phyloP scores from a whole-genome alignment of 2,329 filamentous ascomycete species.

The Colletotrichum sp. region DNA sequence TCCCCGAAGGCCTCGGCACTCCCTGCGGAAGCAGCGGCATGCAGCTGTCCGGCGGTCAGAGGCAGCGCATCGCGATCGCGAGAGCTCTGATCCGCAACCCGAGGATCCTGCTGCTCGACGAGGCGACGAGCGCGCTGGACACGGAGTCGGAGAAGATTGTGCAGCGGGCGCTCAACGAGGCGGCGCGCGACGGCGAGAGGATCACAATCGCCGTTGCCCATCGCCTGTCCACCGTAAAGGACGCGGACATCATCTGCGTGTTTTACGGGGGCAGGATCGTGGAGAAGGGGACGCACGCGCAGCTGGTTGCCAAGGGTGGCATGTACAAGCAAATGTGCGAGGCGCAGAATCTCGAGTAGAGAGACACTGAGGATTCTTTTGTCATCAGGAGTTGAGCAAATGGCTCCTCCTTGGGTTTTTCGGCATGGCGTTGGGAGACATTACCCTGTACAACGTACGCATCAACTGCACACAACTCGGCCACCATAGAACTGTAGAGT shows the following conservation, averaged over 20 bases:
- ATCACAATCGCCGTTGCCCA: conserved; percentile 72
- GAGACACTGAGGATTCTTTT: neutral
- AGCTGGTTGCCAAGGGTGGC: conserved; percentile 55
- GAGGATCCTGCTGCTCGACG: conserved; percentile 72
- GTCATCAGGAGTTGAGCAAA: neutral
- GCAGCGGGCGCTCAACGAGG: conserved; percentile 61
- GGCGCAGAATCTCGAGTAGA: conserved; percentile 44
- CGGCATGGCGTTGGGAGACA: neutral
- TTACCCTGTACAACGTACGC: neutral
- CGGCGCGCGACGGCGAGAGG: conserved; percentile 33
- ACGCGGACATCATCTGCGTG: conserved; percentile 66
- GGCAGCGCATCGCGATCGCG: conserved; percentile 76
- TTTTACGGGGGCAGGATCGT: conserved; percentile 62
- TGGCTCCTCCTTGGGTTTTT: neutral
- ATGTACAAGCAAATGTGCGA: conserved; percentile 61
- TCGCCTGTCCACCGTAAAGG: conserved; percentile 59
- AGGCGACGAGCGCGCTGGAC: conserved; percentile 71
- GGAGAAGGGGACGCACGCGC: conserved; percentile 66
- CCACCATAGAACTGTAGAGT: neutral
- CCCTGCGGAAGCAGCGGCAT: conserved; percentile 71
- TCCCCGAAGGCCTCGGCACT: conserved; percentile 60
- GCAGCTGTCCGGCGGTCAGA: conserved; percentile 74
- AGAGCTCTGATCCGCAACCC: conserved; percentile 72
- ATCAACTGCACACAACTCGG: neutral
- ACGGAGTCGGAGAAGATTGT: conserved; percentile 70